A percentile compares a stretch with the other conserved stretches of the same genome.
phyloP scores from a whole-genome alignment of 345 rosid genomes.

The Raphanus raphanistrum region DNA sequence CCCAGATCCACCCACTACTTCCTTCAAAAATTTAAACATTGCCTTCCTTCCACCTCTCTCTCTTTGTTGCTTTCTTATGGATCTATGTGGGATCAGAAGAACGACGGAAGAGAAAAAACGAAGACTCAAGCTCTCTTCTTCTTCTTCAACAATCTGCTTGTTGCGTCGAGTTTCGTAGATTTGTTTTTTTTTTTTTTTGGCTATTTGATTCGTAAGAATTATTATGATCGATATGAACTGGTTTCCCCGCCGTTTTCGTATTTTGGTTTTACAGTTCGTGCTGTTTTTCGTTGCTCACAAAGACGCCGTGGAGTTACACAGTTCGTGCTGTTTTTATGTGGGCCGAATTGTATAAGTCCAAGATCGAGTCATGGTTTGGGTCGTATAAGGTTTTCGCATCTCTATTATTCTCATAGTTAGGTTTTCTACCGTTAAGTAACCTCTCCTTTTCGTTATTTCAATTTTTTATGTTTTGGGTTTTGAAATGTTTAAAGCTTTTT shows the following conservation, averaged over 20 bases:
- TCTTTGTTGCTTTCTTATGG: background rate
- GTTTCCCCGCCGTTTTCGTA: conserved; percentile 20
- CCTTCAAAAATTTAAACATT: conserved; percentile 88
- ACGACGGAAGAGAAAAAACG: conserved; percentile 3
- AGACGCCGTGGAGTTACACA: conserved; percentile 15
- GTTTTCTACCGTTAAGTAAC: background rate
- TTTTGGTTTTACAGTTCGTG: conserved; percentile 13
- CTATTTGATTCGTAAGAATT: conserved; percentile 24
- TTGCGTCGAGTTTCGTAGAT: conserved; percentile 28
- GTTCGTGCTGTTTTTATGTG: background rate
- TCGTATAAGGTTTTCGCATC: no score
- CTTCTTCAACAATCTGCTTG: conserved; percentile 11
- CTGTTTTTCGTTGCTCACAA: background rate
- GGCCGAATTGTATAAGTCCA: conserved; percentile 4
- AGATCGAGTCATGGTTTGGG: background rate
- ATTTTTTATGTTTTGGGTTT: background rate
- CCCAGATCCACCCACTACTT: conserved; percentile 93
- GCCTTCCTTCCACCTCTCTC: conserved; percentile 28
- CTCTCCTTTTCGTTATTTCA: background rate
- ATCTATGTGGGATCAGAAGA: conserved; percentile 16
- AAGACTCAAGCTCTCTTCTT: background rate
- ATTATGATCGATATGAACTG: conserved; percentile 36
- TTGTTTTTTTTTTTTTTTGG: conserved; percentile 8
- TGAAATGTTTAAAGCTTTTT: background rate
- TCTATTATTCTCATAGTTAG: background rate